Evolutionary conservation across 202 grass and related monocot species (phyloP).

Genomic region (Setaria viridis): DNA sequence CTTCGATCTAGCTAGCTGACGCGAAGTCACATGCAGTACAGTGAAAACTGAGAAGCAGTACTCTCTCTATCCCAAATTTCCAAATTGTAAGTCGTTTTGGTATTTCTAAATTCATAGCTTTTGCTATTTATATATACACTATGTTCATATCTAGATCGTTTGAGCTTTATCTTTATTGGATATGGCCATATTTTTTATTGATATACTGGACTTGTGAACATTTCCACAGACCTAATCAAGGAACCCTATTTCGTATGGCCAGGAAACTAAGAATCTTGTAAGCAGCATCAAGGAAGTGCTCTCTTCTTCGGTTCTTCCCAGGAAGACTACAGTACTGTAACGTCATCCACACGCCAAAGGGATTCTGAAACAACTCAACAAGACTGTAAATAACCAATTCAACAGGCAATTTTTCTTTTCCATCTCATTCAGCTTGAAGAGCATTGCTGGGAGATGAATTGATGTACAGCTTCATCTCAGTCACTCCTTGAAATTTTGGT

Average conservation of each 20-base stretch:
- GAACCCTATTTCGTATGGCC: constrained; percentile 47
- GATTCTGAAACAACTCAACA: constrained; percentile 37
- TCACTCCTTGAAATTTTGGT: constrained; percentile 42
- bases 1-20: too few species aligned
- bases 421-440: constrained; percentile 14
- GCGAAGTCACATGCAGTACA: too few species aligned
- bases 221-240: constrained; percentile 68
- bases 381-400: constrained; percentile 34
- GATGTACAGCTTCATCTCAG: constrained; percentile 38
- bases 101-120: too few species aligned
- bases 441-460: constrained; percentile 38
- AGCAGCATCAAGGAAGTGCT: constrained; percentile 61
- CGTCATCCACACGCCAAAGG: constrained; percentile 35
- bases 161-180: too few species aligned
- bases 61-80: too few species aligned
- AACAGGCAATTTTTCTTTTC: background rate
- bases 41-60: too few species aligned
- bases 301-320: constrained; percentile 28
- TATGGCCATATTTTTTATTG: constrained; percentile 3
- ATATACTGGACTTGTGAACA: constrained; percentile 26
- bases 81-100: too few species aligned
- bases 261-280: constrained; percentile 68
- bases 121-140: too few species aligned
- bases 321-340: constrained; percentile 23
- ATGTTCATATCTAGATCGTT: too few species aligned